Evolutionary conservation across 2,329 filamentous ascomycete species (phyloP), one percentile per base, ranked within the genome.

Genomic region (Byssochlamys sp.): DNA sequence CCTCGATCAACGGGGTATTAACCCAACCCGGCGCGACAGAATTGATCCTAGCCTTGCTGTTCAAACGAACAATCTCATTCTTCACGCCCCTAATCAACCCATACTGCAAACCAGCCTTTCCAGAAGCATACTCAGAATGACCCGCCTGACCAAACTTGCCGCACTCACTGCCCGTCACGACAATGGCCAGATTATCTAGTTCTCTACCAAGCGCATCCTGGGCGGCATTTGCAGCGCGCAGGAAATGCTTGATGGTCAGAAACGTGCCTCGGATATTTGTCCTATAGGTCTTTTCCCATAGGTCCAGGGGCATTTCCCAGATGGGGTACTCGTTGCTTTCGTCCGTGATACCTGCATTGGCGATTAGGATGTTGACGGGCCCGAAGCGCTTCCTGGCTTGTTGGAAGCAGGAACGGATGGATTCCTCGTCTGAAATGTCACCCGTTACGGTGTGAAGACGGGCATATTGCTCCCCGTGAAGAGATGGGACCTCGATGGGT

Each of bases 211-310:
- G 62, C 1, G 58, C 60, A 25, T 74, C 63, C 60, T 82, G 80
- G 2, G 65, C 59, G 3, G 64, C 59, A 12, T 75, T 71, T 0
- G 78, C 75, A 1, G 69, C 67, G 31, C 69, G 74, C 4, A 83
- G 68, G 65, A 82, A 83, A 59, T 82, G 78, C 62, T 83, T 83
- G 65, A 83, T 78, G 0, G 79, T 80, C 2, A 84, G 69, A 60
- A 81, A 83, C 1, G 78, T 81, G 4, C 79, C 80, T 14, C 78
- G 75, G 14, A 78, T 73, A 60, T 82, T 82, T 25, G 74, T 73
- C 25, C 71, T 69, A 61, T 81, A 81, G 1, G 75, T 76, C 56
- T 76, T 74, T 54, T 82, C 78, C 80, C 80, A 83, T 0, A 76
- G 67, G n/a, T 77, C 73, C 3, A 77, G 62, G 0, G 78, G 75